Base-by-base conservation (phyloP, 2,329 filamentous ascomycete species). In the Chlorencoelia australis region DNA sequence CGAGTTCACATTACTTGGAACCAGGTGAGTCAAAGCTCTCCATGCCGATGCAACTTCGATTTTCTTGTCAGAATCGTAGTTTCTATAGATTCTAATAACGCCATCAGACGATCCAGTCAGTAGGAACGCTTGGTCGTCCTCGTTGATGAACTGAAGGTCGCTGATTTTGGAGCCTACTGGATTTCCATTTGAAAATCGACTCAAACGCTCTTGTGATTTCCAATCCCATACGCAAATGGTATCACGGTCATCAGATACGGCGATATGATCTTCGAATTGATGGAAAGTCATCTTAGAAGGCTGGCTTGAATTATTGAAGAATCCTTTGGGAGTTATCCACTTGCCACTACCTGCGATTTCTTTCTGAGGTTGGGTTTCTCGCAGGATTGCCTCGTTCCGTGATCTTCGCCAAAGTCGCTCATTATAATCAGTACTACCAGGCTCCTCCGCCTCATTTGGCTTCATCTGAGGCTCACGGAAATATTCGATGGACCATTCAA, bases 381-480 rank as follows among this genome's bases (percentile, higher is more conserved):
- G 73, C 44, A 98, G 79, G 46, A 95, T 94, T 41, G 73, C 80
- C 59, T 98, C 91, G 52, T 98, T 98, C 28, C 91, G 80, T 38
- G 87, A 82, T 43, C 91, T 74, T 45, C 89, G 73, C 91, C 91
- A 98, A 2, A 98, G 67, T 11, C 91, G 78, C 55, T 91, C 82
- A 51, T 98, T 98, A 61, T 96, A 98, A 58, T 96, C 88, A 11
- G 84, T 84, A 53, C 87, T 95, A 21, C 91, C 91, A 10, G 91
- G 91, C 55, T 98, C 91, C 51, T 98, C 91, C 16, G 88, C 84
- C 57, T 98, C 91, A 40, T 83, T 88, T 3, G 86, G 81, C 56
- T 91, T 93, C 91, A 98, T 96, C 60, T 98, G 91, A 20, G 91
- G 91, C 59, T 96, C 88, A 19, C 88, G 84, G 69, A 96, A 98